Evolutionary conservation across 345 rosid species (phyloP).

Genomic region (Euphorbia tirucalli): DNA sequence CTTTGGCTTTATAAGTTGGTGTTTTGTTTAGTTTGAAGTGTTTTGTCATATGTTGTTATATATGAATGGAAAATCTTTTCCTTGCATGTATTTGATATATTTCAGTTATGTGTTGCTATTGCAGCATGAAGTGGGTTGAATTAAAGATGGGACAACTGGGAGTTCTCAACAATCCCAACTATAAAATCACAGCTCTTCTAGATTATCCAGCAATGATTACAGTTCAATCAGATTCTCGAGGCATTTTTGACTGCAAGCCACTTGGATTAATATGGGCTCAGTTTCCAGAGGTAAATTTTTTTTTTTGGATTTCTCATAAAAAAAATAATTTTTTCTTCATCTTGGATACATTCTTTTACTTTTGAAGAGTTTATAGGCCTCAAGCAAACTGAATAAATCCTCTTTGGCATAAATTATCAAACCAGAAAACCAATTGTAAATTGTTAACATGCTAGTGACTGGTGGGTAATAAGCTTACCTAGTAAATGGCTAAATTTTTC

Average conservation of each 20-base stretch:
- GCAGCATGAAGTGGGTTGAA: conserved; percentile 98
- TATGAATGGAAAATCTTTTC: not conserved
- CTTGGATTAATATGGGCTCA: conserved; percentile 91
- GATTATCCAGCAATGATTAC: conserved; percentile 95
- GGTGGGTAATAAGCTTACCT: not conserved
- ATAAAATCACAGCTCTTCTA: conserved; percentile 90
- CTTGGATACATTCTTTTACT: too few species aligned
- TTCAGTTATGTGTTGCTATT: conserved; percentile 6
- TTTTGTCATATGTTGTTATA: not conserved
- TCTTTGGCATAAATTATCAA: not conserved
- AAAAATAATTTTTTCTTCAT: not conserved
- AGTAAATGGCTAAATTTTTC: not conserved
- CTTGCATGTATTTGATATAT: not conserved
- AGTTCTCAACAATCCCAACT: conserved; percentile 73
- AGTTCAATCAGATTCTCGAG: conserved; percentile 81
- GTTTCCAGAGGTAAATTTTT: conserved; percentile 74
- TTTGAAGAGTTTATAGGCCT: not conserved
- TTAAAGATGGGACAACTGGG: conserved; percentile 98
- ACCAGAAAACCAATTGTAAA: not conserved
- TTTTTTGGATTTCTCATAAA: not conserved
- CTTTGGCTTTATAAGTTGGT: not conserved
- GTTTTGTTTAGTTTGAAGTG: not conserved
- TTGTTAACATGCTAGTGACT: not conserved
- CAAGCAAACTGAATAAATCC: not conserved
- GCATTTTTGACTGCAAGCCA: conserved; percentile 92